phyloP scores from a whole-genome alignment of 108 stramenopile genomes.

The Pseudonitzschia multistriata region DNA sequence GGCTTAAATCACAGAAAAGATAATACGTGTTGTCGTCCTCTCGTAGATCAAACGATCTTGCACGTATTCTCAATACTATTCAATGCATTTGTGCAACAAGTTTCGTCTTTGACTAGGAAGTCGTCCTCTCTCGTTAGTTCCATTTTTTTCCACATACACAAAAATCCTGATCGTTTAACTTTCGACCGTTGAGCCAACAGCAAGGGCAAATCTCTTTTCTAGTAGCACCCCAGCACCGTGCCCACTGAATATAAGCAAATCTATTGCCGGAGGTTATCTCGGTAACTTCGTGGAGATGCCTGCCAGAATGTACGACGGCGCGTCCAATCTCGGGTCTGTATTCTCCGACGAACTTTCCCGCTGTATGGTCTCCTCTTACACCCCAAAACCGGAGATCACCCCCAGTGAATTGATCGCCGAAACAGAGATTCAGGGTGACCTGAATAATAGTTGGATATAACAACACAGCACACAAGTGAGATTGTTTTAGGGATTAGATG shows the following conservation, averaged over 20 bases:
- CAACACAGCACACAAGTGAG: not conserved
- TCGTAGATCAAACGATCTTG: too few species aligned
- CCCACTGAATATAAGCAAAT: slow-evolving; percentile 78
- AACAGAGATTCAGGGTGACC: slow-evolving; percentile 72
- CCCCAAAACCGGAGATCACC: slow-evolving; percentile 70
- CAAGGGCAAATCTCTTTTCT: slow-evolving; percentile 67
- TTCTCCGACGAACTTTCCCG: slow-evolving; percentile 38
- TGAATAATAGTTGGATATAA: not conserved
- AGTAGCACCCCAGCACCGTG: slow-evolving; percentile 57
- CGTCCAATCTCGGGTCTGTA: slow-evolving; percentile 53
- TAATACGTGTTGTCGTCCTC: too few species aligned
- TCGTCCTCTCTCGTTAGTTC: slow-evolving; percentile 37
- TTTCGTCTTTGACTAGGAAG: not conserved
- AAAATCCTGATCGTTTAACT: not conserved
- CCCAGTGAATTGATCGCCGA: slow-evolving; percentile 70
- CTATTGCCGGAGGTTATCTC: slow-evolving; percentile 65
- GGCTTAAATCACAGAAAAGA: too few species aligned
- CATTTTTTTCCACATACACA: slow-evolving; percentile 61
- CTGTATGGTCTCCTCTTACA: slow-evolving; percentile 57
- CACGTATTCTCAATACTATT: too few species aligned
- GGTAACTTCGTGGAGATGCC: slow-evolving; percentile 78
- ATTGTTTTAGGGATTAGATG: not conserved
- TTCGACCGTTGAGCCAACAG: slow-evolving; percentile 72
- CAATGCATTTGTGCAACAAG: too few species aligned
- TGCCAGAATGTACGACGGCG: slow-evolving; percentile 72